Conservation (phyloP, 2,329 filamentous ascomycete species). For the Aspergillus intermedius region DNA sequence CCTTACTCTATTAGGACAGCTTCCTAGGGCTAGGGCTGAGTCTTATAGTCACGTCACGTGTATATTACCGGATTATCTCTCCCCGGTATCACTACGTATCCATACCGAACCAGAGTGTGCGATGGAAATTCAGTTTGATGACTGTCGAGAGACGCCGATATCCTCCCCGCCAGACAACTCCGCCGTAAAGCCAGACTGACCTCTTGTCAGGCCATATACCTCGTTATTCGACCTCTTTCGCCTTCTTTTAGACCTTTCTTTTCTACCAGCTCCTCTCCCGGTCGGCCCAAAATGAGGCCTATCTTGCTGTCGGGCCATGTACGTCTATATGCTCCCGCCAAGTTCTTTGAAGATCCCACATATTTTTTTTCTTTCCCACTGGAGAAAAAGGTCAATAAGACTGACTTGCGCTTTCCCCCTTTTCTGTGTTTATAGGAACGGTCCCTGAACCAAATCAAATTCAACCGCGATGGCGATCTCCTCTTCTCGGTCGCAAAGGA, state of each 20-base stretch:
- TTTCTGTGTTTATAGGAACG: slow-evolving; percentile 56
- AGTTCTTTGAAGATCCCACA: slow-evolving; percentile 10
- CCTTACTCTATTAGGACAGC: slow-evolving; percentile 1
- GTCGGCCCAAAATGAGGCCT: slow-evolving; percentile 72
- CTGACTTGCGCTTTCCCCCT: slow-evolving; percentile 14
- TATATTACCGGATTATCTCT: slow-evolving; percentile 20
- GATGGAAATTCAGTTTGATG: slow-evolving; percentile 34
- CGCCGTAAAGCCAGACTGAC: slow-evolving; percentile 11
- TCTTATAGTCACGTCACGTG: slow-evolving; percentile 24
- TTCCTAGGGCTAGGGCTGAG: slow-evolving; percentile 19
- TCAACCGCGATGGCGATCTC: slow-evolving; percentile 91
- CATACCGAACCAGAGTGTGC: slow-evolving; percentile 28
- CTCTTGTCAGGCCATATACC: slow-evolving; percentile 2
- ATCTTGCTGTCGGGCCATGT: slow-evolving; percentile 92
- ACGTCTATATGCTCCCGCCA: slow-evolving; percentile 25
- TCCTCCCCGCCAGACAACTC: slow-evolving; percentile 16
- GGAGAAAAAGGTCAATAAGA: slow-evolving; percentile 6
- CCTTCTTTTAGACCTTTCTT: slow-evolving; percentile 9
- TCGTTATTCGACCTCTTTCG: slow-evolving; percentile 6
- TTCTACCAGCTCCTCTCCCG: slow-evolving; percentile 15
- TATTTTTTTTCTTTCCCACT: slow-evolving; percentile 7
- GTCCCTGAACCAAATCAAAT: slow-evolving; percentile 92
- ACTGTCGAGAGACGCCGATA: slow-evolving; percentile 23
- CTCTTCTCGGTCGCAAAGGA: slow-evolving; percentile 96
- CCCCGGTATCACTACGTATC: slow-evolving; percentile 12